Evolutionary conservation across 805 yeast species (phyloP).

Genomic region (Isabelozyma gotoi): DNA sequence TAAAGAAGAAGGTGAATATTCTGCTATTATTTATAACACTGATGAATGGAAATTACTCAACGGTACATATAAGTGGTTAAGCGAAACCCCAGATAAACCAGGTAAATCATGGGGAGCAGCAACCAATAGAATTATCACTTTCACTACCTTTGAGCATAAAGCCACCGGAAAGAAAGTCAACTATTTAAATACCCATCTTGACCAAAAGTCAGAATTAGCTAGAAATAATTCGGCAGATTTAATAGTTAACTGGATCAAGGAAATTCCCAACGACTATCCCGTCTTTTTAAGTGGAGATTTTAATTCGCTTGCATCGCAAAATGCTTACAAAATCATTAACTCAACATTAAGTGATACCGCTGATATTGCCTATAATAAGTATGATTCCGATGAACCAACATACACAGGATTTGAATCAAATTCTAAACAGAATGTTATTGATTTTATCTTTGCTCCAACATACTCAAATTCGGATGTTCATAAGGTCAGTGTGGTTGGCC

Average conservation of each 20-base stretch:
- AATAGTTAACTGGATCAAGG: conserved; percentile 38
- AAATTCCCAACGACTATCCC: conserved; percentile 28
- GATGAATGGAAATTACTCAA: conserved; percentile 38
- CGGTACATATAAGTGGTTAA: conserved; percentile 51
- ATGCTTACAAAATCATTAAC: conserved; percentile 34
- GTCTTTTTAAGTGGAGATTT: conserved; percentile 57
- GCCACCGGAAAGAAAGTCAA: conserved; percentile 19
- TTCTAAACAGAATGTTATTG: conserved; percentile 30
- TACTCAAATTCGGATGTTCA: conserved; percentile 15
- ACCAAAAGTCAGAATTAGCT: conserved; percentile 47
- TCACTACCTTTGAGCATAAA: conserved; percentile 25
- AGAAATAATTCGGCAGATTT: conserved; percentile 45
- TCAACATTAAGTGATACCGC: conserved; percentile 33
- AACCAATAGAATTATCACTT: conserved; percentile 38
- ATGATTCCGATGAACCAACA: conserved; percentile 25
- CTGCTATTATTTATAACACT: conserved; percentile 45
- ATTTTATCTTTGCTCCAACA: conserved; percentile 34
- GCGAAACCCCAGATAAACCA: conserved; percentile 54
- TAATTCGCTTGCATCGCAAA: conserved; percentile 35
- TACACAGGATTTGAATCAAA: conserved; percentile 38
- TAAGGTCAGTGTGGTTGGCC: conserved; percentile 18
- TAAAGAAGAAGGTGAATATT: conserved; percentile 45
- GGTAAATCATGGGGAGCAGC: conserved; percentile 43
- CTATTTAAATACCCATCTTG: conserved; percentile 50
- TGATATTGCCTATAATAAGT: conserved; percentile 18